These are phyloP conservation scores for Epichloe festucae DNA, from an alignment of 2,329 filamentous ascomycete species.

Conservation along the genomic window DNA sequence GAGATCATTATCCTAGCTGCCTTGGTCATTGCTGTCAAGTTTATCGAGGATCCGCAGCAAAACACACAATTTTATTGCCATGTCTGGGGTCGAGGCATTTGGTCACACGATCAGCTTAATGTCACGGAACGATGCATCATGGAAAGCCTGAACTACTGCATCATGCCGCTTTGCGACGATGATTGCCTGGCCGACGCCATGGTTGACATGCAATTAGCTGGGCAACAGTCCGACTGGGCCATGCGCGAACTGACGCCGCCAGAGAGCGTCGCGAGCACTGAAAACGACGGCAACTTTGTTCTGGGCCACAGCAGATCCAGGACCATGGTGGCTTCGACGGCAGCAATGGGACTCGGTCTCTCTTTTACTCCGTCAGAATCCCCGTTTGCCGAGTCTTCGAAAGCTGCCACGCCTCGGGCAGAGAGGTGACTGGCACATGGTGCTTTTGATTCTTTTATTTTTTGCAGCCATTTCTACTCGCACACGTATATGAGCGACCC, in stretches of 20 bases:
- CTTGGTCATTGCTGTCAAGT: conserved; percentile 52
- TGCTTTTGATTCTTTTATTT: conserved; percentile 5
- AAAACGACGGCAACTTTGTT: conserved; percentile 16
- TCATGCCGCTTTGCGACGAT: conserved; percentile 46
- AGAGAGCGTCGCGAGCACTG: conserved; percentile 15
- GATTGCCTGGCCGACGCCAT: conserved; percentile 45
- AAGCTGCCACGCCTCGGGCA: conserved; percentile 10
- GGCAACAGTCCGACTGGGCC: conserved; percentile 16
- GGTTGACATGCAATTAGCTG: conserved; percentile 51
- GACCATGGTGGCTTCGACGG: conserved; percentile 14
- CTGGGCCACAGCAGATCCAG: conserved; percentile 23
- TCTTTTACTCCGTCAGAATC: conserved; percentile 15
- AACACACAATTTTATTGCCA: conserved; percentile 39
- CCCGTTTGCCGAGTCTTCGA: not conserved
- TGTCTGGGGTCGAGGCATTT: conserved; percentile 40
- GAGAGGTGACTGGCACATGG: conserved; percentile 7
- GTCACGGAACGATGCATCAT: conserved; percentile 51
- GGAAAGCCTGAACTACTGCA: conserved; percentile 49
- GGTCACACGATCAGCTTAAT: conserved; percentile 50
- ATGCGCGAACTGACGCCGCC: conserved; percentile 17
- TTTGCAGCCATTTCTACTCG: too few species aligned
- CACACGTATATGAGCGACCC: too few species aligned
- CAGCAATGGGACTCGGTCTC: conserved; percentile 12
- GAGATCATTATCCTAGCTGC: conserved; percentile 52
- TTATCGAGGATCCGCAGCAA: conserved; percentile 46